Conservation (phyloP, 345 rosid species). For the Arabidopsis thaliana region DNA sequence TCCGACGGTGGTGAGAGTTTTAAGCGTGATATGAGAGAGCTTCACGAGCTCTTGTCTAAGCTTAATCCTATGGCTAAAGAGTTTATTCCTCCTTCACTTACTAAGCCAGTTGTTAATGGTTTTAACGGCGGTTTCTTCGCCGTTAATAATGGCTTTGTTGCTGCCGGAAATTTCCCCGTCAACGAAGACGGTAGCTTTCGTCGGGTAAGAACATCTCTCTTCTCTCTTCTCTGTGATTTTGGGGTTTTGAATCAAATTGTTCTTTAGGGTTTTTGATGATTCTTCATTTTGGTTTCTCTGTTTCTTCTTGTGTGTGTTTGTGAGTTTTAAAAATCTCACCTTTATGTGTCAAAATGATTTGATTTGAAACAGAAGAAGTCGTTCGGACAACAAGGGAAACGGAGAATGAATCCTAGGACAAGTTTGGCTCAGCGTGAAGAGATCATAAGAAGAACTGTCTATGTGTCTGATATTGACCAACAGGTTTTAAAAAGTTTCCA, state of each 20-base stretch:
- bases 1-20: slow-evolving; percentile 55
- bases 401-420: slow-evolving; percentile 74
- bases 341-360: slow-evolving; percentile 6
- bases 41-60: slow-evolving; percentile 87
- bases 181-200: slow-evolving; percentile 55
- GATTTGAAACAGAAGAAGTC: slow-evolving; percentile 61
- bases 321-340: slow-evolving; percentile 17
- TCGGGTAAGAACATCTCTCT: slow-evolving; percentile 51
- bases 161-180: slow-evolving; percentile 48
- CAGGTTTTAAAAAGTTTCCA: slow-evolving; percentile 54
- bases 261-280: slow-evolving; percentile 11
- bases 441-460: slow-evolving; percentile 80
- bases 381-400: slow-evolving; percentile 62
- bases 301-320: slow-evolving; percentile 26
- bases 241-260: not conserved
- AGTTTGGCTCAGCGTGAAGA: slow-evolving; percentile 89
- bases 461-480: slow-evolving; percentile 91
- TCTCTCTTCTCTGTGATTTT: not conserved
- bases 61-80: slow-evolving; percentile 94
- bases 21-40: slow-evolving; percentile 72
- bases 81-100: slow-evolving; percentile 84
- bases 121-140: slow-evolving; percentile 51
- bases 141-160: slow-evolving; percentile 41
- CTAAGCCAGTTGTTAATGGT: slow-evolving; percentile 47
- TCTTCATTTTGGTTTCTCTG: not conserved